Conservation (phyloP, 176 grass and related monocot genomes). For the Areca catechu region DNA sequence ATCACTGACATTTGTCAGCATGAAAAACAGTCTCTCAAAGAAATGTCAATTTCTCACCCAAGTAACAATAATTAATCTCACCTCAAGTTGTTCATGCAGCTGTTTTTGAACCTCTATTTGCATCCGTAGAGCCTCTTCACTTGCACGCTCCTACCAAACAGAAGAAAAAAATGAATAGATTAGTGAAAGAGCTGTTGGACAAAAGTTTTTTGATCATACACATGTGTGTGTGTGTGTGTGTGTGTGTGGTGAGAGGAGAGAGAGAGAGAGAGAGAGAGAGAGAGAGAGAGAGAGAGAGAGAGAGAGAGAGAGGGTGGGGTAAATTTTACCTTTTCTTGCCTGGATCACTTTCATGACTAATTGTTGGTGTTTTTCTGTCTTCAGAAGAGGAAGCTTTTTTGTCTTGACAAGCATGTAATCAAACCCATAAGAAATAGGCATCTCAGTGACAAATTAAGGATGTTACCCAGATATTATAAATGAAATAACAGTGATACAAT, state of each 20-base stretch:
- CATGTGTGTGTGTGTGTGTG: no score
- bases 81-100: constrained; percentile 77
- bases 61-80: constrained; percentile 9
- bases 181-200: neutral
- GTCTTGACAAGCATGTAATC: constrained; percentile 31
- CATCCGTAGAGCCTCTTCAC: constrained; percentile 61
- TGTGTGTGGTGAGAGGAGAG: neutral
- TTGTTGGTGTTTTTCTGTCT: constrained; percentile 36
- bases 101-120: constrained; percentile 95
- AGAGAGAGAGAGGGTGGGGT: neutral
- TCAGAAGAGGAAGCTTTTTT: constrained; percentile 40
- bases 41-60: no score
- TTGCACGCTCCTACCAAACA: constrained; percentile 33
- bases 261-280: constrained; percentile 2
- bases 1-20: neutral
- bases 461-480: neutral
- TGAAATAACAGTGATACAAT: no score
- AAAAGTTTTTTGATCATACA: neutral
- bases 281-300: neutral
- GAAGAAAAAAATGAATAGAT: neutral
- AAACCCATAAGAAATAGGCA: neutral
- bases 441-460: constrained; percentile 3
- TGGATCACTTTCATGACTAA: constrained; percentile 17
- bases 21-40: neutral
- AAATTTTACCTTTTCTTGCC: constrained; percentile 41